These are phyloP conservation scores for Volvox reticuliferus DNA, from an alignment of 139 green algal genomes.

Conservation along the genomic window DNA sequence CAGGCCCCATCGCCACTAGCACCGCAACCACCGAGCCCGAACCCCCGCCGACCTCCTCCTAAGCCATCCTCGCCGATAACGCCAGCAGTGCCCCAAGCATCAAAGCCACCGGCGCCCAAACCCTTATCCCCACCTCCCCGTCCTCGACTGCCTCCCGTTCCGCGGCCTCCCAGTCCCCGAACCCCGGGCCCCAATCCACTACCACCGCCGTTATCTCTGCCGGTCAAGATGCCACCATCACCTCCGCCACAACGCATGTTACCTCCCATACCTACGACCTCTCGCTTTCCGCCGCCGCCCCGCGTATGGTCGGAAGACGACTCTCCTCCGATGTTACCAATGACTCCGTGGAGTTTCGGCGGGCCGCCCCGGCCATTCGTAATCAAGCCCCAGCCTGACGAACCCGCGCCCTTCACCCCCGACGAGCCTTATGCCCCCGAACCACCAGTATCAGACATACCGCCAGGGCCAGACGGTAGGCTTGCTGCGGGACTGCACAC, in stretches of 20 bases:
- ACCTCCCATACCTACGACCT: neutral
- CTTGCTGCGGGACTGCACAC: too few relatives aligned
- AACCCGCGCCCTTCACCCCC: too few relatives aligned
- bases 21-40: neutral
- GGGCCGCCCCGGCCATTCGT: too few relatives aligned
- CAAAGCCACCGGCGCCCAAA: neutral
- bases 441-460: too few relatives aligned
- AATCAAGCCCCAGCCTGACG: too few relatives aligned
- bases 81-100: neutral
- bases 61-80: neutral
- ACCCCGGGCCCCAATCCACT: neutral
- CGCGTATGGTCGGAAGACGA: neutral
- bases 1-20: neutral
- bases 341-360: neutral
- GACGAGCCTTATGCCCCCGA: too few relatives aligned
- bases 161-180: neutral
- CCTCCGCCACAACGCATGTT: neutral
- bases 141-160: neutral
- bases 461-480: too few relatives aligned
- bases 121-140: neutral
- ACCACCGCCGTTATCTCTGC: neutral
- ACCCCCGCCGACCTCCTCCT: neutral
- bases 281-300: neutral
- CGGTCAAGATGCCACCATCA: neutral
- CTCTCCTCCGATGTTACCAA: neutral